Evolutionary conservation across 305 asterid species (phyloP).

Genomic region (Fraxinus angustifolia): DNA sequence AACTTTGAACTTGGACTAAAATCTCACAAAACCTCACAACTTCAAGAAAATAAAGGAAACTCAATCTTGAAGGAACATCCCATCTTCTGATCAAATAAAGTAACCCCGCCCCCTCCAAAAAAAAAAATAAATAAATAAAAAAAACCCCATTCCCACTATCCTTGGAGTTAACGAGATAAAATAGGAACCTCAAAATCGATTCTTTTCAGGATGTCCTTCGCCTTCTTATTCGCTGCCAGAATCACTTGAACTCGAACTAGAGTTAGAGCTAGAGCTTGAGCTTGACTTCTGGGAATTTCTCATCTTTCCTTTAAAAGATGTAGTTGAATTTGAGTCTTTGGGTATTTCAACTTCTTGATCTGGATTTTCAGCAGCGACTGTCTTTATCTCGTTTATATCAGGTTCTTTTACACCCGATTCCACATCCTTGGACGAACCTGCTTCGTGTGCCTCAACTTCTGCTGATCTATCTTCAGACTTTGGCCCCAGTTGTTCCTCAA

Average conservation of each 20-base stretch:
- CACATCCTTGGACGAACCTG: conserved; percentile 21
- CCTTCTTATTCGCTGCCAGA: conserved; percentile 44
- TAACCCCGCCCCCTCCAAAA: neutral
- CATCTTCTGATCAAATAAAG: conserved; percentile 21
- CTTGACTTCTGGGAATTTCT: conserved; percentile 41
- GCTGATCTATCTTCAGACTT: conserved; percentile 25
- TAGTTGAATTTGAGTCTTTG: conserved; percentile 23
- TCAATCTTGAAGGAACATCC: conserved; percentile 49
- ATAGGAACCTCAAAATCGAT: neutral
- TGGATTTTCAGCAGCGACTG: conserved; percentile 21
- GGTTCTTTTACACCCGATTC: conserved; percentile 17
- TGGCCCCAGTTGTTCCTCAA: conserved; percentile 27
- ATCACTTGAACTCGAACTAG: conserved; percentile 47
- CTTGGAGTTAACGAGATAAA: neutral
- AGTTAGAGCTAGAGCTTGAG: conserved; percentile 51
- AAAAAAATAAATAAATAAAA: neutral
- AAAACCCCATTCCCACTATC: neutral
- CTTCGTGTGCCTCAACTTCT: conserved; percentile 26
- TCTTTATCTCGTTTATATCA: conserved; percentile 11
- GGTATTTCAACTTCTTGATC: conserved; percentile 27
- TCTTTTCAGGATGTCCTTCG: neutral
- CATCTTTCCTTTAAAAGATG: conserved; percentile 35
- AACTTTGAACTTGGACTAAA: conserved; percentile 19
- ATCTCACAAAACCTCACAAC: conserved; percentile 27
- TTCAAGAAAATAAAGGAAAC: conserved; percentile 57